Evolutionary conservation across 495 filamentous ascomycete genomes (phyloP).

Genomic region (Tuber magnatum): DNA sequence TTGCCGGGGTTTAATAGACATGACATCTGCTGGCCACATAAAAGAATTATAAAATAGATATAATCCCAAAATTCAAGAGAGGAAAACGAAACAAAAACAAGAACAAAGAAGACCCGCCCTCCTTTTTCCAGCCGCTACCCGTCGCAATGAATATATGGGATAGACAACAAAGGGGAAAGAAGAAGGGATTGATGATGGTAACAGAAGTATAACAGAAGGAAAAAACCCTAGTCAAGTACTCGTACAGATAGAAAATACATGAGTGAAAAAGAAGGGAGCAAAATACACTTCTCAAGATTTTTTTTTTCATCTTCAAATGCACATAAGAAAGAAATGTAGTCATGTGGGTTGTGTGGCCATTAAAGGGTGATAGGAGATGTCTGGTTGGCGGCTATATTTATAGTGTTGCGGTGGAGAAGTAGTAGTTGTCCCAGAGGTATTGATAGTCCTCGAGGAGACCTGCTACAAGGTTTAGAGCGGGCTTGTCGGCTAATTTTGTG

Average conservation of each 20-base stretch:
- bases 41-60: constrained; percentile 24
- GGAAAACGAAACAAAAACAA: constrained; percentile 1
- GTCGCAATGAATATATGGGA: background rate
- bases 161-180: background rate
- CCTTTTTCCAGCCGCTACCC: background rate
- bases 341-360: constrained; percentile 1
- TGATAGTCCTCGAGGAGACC: constrained; percentile 90
- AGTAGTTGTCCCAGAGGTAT: constrained; percentile 96
- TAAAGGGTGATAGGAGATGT: background rate
- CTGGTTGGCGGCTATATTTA: constrained; percentile 37
- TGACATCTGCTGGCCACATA: constrained; percentile 10
- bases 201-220: background rate
- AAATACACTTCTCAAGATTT: background rate
- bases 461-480: constrained; percentile 68
- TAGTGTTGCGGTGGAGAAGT: constrained; percentile 71
- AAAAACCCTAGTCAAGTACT: constrained; percentile 6
- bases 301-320: background rate
- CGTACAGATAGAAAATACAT: constrained; percentile 8
- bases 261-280: constrained; percentile 2
- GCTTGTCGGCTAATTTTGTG: constrained; percentile 61
- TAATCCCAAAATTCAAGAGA: constrained; percentile 22
- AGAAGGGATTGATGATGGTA: background rate
- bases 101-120: background rate
- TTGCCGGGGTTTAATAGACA: background rate
- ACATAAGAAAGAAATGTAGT: background rate